Evolutionary conservation across 2,329 filamentous ascomycete genomes (phyloP).

Genomic region (Chrysoporthe cubensis): DNA sequence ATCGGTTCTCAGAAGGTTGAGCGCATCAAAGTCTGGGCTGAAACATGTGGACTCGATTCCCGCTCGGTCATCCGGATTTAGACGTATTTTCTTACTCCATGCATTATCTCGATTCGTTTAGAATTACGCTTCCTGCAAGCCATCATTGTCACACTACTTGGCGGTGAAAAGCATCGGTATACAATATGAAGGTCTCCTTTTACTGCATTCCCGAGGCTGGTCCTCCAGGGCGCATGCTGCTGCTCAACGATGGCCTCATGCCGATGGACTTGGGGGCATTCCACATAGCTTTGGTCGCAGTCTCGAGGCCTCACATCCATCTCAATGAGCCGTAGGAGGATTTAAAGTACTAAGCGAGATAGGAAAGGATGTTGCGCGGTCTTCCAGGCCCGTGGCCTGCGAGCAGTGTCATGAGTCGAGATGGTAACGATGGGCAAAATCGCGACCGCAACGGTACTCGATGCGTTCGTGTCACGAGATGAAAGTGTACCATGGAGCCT

Average conservation of each 20-base stretch:
- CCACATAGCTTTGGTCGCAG: background rate
- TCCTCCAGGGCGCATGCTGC: background rate
- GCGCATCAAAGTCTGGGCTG: background rate
- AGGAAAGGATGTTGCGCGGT: too few species aligned
- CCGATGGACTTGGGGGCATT: background rate
- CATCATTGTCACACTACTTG: background rate
- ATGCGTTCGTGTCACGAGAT: too few species aligned
- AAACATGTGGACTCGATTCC: background rate
- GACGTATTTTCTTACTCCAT: background rate
- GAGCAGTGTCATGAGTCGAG: too few species aligned
- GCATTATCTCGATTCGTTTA: background rate
- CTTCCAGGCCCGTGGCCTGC: too few species aligned
- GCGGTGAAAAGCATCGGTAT: background rate
- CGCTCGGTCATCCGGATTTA: background rate
- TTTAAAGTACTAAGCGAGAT: too few species aligned
- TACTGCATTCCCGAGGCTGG: background rate
- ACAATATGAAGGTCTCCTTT: background rate
- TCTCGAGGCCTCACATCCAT: background rate
- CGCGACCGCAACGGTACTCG: too few species aligned
- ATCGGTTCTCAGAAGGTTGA: background rate
- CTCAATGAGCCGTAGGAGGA: background rate
- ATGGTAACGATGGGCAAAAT: too few species aligned
- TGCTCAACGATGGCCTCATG: background rate
- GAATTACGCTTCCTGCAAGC: background rate
- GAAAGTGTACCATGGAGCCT: too few species aligned